phyloP scores from a whole-genome alignment of 106 monocot genomes.

The Acanthochlamys bracteata region DNA sequence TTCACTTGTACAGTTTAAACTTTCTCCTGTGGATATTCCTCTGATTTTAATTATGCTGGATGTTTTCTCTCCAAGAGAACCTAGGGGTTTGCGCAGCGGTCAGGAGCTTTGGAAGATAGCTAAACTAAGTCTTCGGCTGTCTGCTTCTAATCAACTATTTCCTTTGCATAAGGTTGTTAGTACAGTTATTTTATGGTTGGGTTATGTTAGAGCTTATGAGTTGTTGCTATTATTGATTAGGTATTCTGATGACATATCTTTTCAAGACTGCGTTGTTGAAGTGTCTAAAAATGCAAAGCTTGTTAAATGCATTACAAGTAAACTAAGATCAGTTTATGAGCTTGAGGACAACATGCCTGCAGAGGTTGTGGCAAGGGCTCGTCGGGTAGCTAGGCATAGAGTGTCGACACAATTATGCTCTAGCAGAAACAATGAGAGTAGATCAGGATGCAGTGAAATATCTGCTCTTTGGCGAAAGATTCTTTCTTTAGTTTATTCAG shows the following conservation, averaged over 20 bases:
- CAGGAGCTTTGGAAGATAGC: conserved; percentile 60
- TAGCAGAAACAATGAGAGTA: conserved; percentile 11
- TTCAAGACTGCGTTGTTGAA: conserved; percentile 11
- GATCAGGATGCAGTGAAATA: conserved; percentile 12
- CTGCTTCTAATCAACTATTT: conserved; percentile 2
- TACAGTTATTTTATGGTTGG: conserved; percentile 38
- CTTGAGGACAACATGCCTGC: conserved; percentile 50
- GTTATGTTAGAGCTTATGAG: conserved; percentile 56
- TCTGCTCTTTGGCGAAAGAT: conserved; percentile 21
- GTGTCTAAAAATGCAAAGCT: conserved; percentile 18
- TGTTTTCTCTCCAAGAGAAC: conserved; percentile 18
- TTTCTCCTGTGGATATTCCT: conserved; percentile 39
- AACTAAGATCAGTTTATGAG: conserved; percentile 26
- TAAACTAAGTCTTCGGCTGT: conserved; percentile 15
- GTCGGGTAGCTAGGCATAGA: conserved; percentile 44
- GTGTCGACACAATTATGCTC: conserved; percentile 1
- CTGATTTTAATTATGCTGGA: conserved; percentile 28
- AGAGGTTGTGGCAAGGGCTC: conserved; percentile 57
- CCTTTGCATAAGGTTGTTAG: conserved; percentile 27
- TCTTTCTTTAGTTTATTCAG: conserved; percentile 18
- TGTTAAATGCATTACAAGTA: conserved; percentile 16
- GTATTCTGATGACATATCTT: conserved; percentile 18
- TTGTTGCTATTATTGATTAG: conserved; percentile 37
- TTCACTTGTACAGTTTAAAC: conserved; percentile 14
- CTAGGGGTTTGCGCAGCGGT: conserved; percentile 23